Base-by-base conservation (phyloP, 371 early-diverging fungal species). In the Rhizomucor pusillus region DNA sequence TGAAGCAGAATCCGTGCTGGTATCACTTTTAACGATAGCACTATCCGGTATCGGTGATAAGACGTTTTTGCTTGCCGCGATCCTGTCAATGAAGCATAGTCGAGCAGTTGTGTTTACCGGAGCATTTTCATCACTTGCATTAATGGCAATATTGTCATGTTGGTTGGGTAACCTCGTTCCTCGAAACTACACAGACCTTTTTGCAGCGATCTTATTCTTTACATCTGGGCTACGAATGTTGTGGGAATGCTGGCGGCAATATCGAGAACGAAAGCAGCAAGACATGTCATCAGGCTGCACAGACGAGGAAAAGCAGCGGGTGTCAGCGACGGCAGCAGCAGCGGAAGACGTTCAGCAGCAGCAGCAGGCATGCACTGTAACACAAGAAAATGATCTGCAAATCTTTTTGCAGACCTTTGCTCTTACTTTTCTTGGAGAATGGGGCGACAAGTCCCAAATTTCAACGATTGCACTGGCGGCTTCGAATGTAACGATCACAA, bases 21-120 rank as follows among this genome's bases (percentile, higher is more conserved):
- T 81, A 18, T 84, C 87, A 10, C 71, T 90, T 33, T 57, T 86
- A 25, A 90, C 94, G 81, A 94, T 94, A 50, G 73, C 92, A 19
- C 88, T 92, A 22, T 93, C 93, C 9, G 97, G 95, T 66, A 90
- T 95, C 55, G 97, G 97, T 44, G 97, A 97, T 84, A 97, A 97
- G 74, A 97, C 97, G n/a, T 97, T 97, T 59, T 79, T 97, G 53
- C 94, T 97, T 51, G 92, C 93, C 5, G 95, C 95, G 24, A 90
- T 97, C 55, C 84, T 97, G 88, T 95, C 96, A 33, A 97, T 97
- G 95, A 85, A 85, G 59, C 89, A 92, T 65, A 80, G 90, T 34
- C 85, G 93, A 13, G 52, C 82, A 22, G 77, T 93, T 47, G 90
- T 97, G 43, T 96, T 97, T 73, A 65, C 87, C 0, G 92, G 91